Conservation (phyloP, 495 filamentous ascomycete species). For the Penicillium psychrofluorescens region DNA sequence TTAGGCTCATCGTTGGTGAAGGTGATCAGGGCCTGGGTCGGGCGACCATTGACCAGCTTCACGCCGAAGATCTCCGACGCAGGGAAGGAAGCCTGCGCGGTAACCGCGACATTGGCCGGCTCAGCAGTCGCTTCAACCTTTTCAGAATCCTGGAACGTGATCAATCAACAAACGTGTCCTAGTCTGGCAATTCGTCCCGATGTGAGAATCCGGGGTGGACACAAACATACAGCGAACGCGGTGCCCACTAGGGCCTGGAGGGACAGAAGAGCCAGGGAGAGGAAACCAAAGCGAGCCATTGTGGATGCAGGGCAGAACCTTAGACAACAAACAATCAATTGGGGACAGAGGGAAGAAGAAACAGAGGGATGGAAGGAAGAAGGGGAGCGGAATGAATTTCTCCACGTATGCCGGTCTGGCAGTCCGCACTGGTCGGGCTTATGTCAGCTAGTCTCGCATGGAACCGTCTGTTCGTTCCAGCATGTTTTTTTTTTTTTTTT, state of each 20-base stretch:
- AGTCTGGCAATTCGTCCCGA: conserved; percentile 21
- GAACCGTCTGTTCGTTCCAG: too few species aligned
- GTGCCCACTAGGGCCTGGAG: conserved; percentile 59
- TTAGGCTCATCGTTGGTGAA: conserved; percentile 77
- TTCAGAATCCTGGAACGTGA: conserved; percentile 31
- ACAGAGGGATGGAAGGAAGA: conserved; percentile 6
- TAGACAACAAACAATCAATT: too few species aligned
- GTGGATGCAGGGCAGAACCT: conserved; percentile 18
- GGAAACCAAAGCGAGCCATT: conserved; percentile 69
- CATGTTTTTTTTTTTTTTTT: too few species aligned
- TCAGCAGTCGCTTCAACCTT: conserved; percentile 30
- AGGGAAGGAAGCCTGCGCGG: conserved; percentile 73
- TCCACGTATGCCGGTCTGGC: conserved; percentile 13
- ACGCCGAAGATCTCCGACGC: conserved; percentile 87
- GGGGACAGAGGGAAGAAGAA: conserved; percentile 10
- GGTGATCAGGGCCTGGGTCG: conserved; percentile 75
- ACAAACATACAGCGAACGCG: conserved; percentile 36
- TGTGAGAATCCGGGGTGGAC: neutral
- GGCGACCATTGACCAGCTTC: conserved; percentile 87
- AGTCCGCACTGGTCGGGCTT: neutral
- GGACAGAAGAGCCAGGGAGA: conserved; percentile 62
- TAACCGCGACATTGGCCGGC: conserved; percentile 60
- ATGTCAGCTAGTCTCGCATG: too few species aligned
- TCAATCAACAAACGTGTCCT: neutral
- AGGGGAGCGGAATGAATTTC: conserved; percentile 5